Evolutionary conservation across 2,329 filamentous ascomycete genomes (phyloP).

Genomic region (Iodosphaeria phyllophila): DNA sequence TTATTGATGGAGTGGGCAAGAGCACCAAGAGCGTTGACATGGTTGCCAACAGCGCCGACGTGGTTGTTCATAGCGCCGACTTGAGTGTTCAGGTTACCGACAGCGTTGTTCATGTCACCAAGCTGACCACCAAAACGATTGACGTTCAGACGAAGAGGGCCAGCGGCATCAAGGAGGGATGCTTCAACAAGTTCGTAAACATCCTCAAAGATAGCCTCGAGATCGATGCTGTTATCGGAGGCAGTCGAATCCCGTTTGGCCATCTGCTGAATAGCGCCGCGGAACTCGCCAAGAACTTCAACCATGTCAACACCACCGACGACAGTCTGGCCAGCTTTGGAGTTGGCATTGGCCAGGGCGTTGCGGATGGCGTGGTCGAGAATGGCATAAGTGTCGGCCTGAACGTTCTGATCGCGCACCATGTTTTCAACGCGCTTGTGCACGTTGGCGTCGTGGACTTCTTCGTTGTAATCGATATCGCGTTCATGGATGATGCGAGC

Average conservation of each 20-base stretch:
- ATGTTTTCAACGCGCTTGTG: constrained; percentile 8
- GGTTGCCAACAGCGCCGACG: constrained; percentile 3
- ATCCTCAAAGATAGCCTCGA: constrained; percentile 8
- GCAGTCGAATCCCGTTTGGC: constrained; percentile 12
- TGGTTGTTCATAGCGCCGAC: constrained; percentile 8
- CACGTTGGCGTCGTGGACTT: constrained; percentile 7
- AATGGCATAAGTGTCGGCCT: constrained; percentile 9
- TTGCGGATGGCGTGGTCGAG: constrained; percentile 11
- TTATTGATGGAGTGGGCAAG: constrained; percentile 11
- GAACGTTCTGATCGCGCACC: constrained; percentile 9
- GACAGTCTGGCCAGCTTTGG: constrained; percentile 16
- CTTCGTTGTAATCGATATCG: constrained; percentile 10
- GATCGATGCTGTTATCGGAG: constrained; percentile 3
- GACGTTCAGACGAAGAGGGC: constrained; percentile 4
- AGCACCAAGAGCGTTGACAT: constrained; percentile 9
- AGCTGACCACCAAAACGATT: constrained; percentile 1
- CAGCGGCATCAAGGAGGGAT: constrained; percentile 5
- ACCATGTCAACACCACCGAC: constrained; percentile 11
- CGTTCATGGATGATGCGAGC: constrained; percentile 16
- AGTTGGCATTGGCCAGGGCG: constrained; percentile 11
- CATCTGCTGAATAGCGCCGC: constrained; percentile 15
- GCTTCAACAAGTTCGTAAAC: constrained; percentile 9
- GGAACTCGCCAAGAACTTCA: constrained; percentile 6
- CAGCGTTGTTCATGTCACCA: constrained; percentile 5
- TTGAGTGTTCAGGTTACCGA: constrained; percentile 9